Evolutionary conservation across 2,329 filamentous ascomycete genomes (phyloP).

Genomic region (Aspergillus floridensis): DNA sequence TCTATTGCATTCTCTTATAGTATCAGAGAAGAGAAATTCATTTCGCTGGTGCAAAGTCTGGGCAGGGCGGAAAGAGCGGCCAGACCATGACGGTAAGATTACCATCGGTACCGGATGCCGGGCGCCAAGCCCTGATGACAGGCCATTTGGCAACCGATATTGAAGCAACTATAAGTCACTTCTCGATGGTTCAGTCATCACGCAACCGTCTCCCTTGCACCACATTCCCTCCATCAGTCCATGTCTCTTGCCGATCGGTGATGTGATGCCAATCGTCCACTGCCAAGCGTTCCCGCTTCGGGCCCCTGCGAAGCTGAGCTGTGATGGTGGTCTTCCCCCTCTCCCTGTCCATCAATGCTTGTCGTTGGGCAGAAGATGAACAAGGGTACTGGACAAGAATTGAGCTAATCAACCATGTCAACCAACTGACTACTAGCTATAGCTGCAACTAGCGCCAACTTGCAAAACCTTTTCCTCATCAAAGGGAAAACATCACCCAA

Average conservation of each 20-base stretch:
- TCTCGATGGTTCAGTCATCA: neutral
- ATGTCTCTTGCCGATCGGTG: neutral
- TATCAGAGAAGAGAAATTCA: neutral
- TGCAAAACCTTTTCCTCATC: neutral
- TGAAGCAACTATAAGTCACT: neutral
- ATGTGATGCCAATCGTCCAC: neutral
- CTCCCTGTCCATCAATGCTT: neutral
- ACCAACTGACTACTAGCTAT: neutral
- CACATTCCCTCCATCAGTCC: slow-evolving; percentile 1
- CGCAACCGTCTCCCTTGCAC: neutral
- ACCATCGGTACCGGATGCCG: neutral
- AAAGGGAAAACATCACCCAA: neutral
- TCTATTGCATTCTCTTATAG: neutral
- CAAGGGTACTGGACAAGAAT: neutral
- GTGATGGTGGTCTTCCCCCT: neutral
- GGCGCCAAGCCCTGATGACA: neutral
- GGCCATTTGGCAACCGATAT: neutral
- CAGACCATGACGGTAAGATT: neutral
- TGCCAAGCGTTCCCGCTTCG: neutral
- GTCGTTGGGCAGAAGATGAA: neutral
- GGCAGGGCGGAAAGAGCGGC: neutral
- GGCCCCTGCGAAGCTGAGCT: neutral
- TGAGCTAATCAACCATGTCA: neutral
- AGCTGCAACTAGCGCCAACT: neutral
- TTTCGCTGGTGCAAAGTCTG: neutral